Evolutionary conservation across 192 early-diverging fungal genomes (phyloP).

Genomic region (Umbelopsis ramanniana): DNA sequence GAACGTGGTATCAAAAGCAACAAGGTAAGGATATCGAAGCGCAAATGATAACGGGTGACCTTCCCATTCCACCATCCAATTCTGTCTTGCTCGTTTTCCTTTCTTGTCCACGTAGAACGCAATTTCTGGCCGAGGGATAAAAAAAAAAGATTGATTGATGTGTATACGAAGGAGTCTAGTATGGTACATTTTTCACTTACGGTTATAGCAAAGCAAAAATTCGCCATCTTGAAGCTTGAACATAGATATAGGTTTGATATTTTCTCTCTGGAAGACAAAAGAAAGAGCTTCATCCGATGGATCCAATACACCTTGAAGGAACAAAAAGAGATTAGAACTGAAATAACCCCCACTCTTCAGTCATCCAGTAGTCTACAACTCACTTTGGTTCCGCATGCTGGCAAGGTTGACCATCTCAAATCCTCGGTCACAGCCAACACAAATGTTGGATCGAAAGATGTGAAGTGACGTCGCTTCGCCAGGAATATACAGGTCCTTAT

Average conservation of each 20-base stretch:
- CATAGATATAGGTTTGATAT: conserved; percentile 79
- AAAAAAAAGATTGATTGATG: background rate
- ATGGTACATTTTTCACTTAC: conserved; percentile 42
- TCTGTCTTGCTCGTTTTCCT: conserved; percentile 71
- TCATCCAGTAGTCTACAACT: background rate
- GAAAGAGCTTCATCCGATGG: conserved; percentile 77
- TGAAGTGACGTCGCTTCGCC: conserved; percentile 89
- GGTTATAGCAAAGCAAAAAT: conserved; percentile 92
- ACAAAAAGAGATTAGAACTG: background rate
- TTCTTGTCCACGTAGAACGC: conserved; percentile 91
- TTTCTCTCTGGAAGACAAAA: conserved; percentile 79
- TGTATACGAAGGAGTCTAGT: too few relatives aligned
- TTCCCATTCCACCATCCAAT: conserved; percentile 88
- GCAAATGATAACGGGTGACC: conserved; percentile 87
- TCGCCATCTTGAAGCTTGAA: conserved; percentile 79
- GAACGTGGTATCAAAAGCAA: conserved; percentile 89
- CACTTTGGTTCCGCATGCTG: conserved; percentile 76
- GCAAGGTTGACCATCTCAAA: conserved; percentile 94
- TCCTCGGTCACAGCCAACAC: conserved; percentile 91
- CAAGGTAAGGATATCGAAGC: conserved; percentile 79
- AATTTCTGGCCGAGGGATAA: conserved; percentile 61
- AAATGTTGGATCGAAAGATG: conserved; percentile 83
- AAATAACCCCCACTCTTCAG: background rate
- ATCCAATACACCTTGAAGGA: conserved; percentile 71
- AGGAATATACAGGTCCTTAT: conserved; percentile 93